A percentile compares a stretch with the other conserved stretches of the same genome.
Evolutionary conservation across 139 green algal genomes (phyloP).

Genomic region (Closterium sp.): DNA sequence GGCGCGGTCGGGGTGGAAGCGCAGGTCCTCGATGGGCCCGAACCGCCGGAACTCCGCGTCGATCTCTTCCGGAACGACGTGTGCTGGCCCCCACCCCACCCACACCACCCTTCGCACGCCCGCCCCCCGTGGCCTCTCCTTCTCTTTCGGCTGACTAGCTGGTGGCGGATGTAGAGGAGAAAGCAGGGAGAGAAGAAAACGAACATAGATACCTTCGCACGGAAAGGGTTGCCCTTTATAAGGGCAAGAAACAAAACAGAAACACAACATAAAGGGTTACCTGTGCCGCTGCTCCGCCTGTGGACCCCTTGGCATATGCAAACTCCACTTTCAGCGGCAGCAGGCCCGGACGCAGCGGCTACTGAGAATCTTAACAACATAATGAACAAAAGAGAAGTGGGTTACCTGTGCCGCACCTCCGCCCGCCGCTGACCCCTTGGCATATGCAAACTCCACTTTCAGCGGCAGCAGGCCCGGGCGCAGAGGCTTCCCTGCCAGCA

Average conservation of each 20-base stretch:
- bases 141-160: neutral
- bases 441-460: slow-evolving; percentile 9
- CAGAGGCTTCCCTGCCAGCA: slow-evolving; percentile 17
- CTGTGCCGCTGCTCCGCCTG: too few relatives aligned
- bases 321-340: neutral
- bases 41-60: slow-evolving; percentile 29
- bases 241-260: too few relatives aligned
- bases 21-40: slow-evolving; percentile 20
- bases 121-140: neutral
- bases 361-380: too few relatives aligned
- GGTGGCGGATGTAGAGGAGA: slow-evolving; percentile 11
- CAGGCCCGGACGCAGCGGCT: neutral
- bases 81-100: slow-evolving; percentile 9
- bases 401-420: too few relatives aligned
- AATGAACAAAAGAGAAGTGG: too few relatives aligned
- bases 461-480: slow-evolving; percentile 10
- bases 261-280: too few relatives aligned
- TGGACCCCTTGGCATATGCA: slow-evolving; percentile 19
- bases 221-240: too few relatives aligned
- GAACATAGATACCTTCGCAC: too few relatives aligned
- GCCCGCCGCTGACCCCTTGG: neutral
- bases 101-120: neutral
- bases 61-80: neutral
- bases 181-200: neutral
- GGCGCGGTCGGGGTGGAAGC: slow-evolving; percentile 27